Conservation (phyloP, 805 yeast species). For the Komagataella ulmi region DNA sequence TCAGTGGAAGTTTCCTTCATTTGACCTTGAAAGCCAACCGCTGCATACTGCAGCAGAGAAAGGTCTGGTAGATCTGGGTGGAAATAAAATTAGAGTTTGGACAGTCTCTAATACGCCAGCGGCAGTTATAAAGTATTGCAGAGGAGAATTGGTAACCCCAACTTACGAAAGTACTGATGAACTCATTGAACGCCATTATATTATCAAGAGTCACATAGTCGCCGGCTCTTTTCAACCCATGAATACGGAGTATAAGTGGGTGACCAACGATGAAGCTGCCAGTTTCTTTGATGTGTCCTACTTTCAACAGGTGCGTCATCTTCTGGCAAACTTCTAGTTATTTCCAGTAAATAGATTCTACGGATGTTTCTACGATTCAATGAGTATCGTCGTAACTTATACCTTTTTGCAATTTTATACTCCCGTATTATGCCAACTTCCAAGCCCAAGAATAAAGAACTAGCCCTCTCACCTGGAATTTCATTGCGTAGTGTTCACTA, state of each 20-base stretch:
- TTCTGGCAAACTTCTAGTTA: slow-evolving; percentile 26
- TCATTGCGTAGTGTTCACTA: too few relatives aligned
- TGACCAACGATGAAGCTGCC: slow-evolving; percentile 65
- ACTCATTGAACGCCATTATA: slow-evolving; percentile 39
- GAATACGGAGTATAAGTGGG: slow-evolving; percentile 52
- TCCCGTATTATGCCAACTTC: not conserved
- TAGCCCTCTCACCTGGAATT: not conserved
- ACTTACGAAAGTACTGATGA: slow-evolving; percentile 8
- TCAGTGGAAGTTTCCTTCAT: slow-evolving; percentile 75
- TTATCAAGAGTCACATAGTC: slow-evolving; percentile 77
- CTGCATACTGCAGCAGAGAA: slow-evolving; percentile 64
- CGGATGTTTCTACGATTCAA: not conserved
- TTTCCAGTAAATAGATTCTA: not conserved
- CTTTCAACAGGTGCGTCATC: slow-evolving; percentile 37
- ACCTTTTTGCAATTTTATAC: too few relatives aligned
- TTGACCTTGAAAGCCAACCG: slow-evolving; percentile 33
- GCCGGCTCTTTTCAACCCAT: slow-evolving; percentile 56
- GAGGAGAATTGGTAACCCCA: slow-evolving; percentile 12
- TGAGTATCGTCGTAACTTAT: too few relatives aligned
- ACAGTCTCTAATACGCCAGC: slow-evolving; percentile 86
- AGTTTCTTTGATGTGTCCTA: slow-evolving; percentile 39
- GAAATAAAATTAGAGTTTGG: slow-evolving; percentile 70
- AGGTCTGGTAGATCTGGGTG: slow-evolving; percentile 63
- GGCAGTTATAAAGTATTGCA: slow-evolving; percentile 38
- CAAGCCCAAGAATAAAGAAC: not conserved